Conservation (phyloP, 345 rosid species). For the Pelargonium nanum region DNA sequence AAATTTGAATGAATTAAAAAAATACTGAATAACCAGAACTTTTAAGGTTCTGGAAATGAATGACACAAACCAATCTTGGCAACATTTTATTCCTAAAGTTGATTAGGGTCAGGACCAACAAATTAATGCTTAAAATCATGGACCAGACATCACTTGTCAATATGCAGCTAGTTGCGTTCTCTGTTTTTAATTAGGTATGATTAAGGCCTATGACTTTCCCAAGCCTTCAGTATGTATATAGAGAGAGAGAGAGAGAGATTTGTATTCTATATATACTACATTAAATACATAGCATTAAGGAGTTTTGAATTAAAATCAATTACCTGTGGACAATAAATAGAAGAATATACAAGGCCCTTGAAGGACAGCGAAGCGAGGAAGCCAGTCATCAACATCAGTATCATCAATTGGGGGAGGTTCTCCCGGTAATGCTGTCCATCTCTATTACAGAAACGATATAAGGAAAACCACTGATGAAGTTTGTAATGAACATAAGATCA, state of each 20-base stretch:
- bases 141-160: too few relatives aligned
- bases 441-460: constrained; percentile 26
- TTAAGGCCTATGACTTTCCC: too few relatives aligned
- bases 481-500: constrained; percentile 1
- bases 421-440: constrained; percentile 95
- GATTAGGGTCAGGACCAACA: too few relatives aligned
- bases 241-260: background rate
- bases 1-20: too few relatives aligned
- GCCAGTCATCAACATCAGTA: constrained; percentile 93
- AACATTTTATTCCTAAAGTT: too few relatives aligned
- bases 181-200: too few relatives aligned
- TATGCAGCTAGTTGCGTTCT: too few relatives aligned
- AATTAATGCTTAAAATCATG: too few relatives aligned
- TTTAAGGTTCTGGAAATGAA: too few relatives aligned
- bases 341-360: constrained; percentile 84
- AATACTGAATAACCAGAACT: too few relatives aligned
- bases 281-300: background rate
- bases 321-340: constrained; percentile 71
- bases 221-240: too few relatives aligned
- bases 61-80: too few relatives aligned
- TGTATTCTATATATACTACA: background rate
- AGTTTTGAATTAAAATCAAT: background rate
- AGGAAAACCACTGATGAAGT: constrained; percentile 1
- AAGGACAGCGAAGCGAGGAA: constrained; percentile 89
- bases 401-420: constrained; percentile 91